A percentile compares a stretch with the other conserved stretches of the same genome.
phyloP scores from a whole-genome alignment of 331 rosid genomes.

The Acacia concinna region DNA sequence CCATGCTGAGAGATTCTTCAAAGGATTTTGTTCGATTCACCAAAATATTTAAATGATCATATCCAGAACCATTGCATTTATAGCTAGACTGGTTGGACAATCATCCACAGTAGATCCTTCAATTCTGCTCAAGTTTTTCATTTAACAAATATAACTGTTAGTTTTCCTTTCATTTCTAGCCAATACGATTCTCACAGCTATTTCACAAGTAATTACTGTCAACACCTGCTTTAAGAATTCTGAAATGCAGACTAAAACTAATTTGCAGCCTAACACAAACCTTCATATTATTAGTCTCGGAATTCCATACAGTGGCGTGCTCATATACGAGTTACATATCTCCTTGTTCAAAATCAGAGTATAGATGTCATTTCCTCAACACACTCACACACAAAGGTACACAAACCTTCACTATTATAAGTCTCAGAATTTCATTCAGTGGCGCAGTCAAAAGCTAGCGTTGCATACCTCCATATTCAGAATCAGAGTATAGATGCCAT shows the following conservation, averaged over 20 bases:
- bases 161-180: not conserved
- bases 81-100: not conserved
- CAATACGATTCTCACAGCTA: not conserved
- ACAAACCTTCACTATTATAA: not conserved
- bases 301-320: not conserved
- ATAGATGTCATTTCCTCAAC: conserved; percentile 74
- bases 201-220: not conserved
- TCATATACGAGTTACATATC: conserved; percentile 38
- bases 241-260: not conserved
- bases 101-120: not conserved
- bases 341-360: conserved; percentile 83
- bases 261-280: not conserved
- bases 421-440: not conserved
- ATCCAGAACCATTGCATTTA: not conserved
- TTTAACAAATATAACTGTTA: not conserved
- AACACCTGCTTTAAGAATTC: not conserved
- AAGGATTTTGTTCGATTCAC: not conserved
- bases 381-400: not conserved
- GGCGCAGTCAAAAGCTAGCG: not conserved
- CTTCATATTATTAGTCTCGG: not conserved
- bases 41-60: not conserved
- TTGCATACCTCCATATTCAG: conserved; percentile 77
- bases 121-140: not conserved
- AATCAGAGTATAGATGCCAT: conserved; percentile 94
- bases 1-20: not conserved